Base-by-base conservation (phyloP, 202 grass and related monocot species). In the Carex arenaria region DNA sequence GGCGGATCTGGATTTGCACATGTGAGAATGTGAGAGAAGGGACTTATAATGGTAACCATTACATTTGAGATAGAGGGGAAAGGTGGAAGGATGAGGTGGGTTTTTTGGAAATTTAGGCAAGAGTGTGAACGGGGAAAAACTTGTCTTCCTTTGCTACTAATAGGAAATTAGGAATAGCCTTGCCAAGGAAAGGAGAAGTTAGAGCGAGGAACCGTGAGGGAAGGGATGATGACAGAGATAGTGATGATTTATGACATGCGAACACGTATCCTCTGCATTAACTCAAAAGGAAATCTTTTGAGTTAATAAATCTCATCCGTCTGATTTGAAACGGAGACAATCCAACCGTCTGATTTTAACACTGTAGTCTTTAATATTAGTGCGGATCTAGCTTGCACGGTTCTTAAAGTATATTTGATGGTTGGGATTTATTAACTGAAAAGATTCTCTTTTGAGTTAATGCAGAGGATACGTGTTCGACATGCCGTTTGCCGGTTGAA, bases 1-100 rank as follows among this genome's bases (percentile, higher is more conserved):
- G 81, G 91, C 80, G 7, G 80, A 71, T 67, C 47, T 81, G 67
- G 88, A 80, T 64, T 89, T 89, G 80, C 88, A 89, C 84, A 89
- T 89, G 85, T 42, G 74, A 49, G 10, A 11, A 49, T 49, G 45
- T 11, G 10, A 86, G 19, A 34, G 60, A 49, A 3, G 53, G 61
- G 42, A 40, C 0, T 61, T 79, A 71, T 83, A 72, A 67, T 5
- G 38, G 11, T 49, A 40, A 59, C 52, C 14, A 74, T 34, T 12
- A 51, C 80, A 81, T 66, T 66, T 28, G 34, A 57, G 30, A 31
- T 20, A 19, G 40, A n/a, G 60, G 5, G 7, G 10, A 15, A 38
- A 8, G 26, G 26, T 6, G 34, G 18, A 6, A 47, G 15, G 47
- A 31, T 57, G 51, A 74, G 70, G 40, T 42, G n/a, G 17, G 3